Evolutionary conservation across 2,329 filamentous ascomycete species (phyloP).

Genomic region (Mariannaea elegans): DNA sequence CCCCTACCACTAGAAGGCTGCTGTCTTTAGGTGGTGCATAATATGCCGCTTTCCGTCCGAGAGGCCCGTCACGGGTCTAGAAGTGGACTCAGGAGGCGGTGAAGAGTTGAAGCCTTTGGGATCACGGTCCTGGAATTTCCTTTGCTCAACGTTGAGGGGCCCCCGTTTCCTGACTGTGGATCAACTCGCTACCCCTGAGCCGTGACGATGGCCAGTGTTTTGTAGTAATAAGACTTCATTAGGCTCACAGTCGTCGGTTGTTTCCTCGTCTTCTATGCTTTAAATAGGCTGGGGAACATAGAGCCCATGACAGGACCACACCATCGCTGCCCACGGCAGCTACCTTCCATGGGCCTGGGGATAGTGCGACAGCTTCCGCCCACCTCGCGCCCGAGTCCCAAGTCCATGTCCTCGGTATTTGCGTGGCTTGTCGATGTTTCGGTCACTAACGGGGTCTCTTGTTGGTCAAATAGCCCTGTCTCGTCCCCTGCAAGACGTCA

Average conservation of each 20-base stretch:
- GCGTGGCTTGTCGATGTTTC: slow-evolving; percentile 29
- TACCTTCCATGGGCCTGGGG: slow-evolving; percentile 19
- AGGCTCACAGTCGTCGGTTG: slow-evolving; percentile 9
- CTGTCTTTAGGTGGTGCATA: slow-evolving; percentile 34
- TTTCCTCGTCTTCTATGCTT: slow-evolving; percentile 21
- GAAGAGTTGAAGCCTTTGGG: slow-evolving; percentile 32
- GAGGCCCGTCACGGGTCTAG: slow-evolving; percentile 23
- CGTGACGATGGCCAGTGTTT: slow-evolving; percentile 27
- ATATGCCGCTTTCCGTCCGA: slow-evolving; percentile 29
- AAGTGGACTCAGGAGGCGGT: slow-evolving; percentile 40
- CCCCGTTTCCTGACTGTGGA: slow-evolving; percentile 35
- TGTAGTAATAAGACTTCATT: slow-evolving; percentile 16
- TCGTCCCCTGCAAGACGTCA: slow-evolving; percentile 26
- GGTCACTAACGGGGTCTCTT: slow-evolving; percentile 20
- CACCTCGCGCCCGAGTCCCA: slow-evolving; percentile 33
- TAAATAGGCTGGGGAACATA: slow-evolving; percentile 18
- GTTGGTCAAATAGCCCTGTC: slow-evolving; percentile 21
- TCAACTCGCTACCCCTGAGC: slow-evolving; percentile 30
- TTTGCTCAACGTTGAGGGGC: slow-evolving; percentile 32
- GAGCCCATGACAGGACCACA: slow-evolving; percentile 11
- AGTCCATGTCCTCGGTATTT: slow-evolving; percentile 44
- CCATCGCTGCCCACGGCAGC: slow-evolving; percentile 19
- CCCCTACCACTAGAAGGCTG: slow-evolving; percentile 35
- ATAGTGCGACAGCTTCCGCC: slow-evolving; percentile 26
- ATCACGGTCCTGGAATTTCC: slow-evolving; percentile 34